Percentiles rank a stretch among this genome's conserved stretches.
phyloP scores from a whole-genome alignment of 306 rosid species.

The Myrica gale region DNA sequence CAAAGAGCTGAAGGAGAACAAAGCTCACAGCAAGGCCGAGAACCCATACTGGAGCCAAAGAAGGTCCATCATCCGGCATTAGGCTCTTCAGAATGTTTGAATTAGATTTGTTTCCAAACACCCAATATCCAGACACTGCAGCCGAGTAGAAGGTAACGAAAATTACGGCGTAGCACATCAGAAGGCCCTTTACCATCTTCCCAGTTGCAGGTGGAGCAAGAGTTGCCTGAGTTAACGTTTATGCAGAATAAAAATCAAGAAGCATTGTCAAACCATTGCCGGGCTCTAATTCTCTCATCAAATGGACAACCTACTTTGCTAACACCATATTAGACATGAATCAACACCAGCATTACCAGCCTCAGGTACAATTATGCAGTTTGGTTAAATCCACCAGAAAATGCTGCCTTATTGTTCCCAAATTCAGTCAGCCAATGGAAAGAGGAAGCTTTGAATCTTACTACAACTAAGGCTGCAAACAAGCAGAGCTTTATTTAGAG shows the following conservation, averaged over 20 bases:
- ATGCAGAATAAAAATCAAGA: constrained; percentile 4
- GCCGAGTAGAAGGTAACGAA: constrained; percentile 73
- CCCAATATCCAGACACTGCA: constrained; percentile 83
- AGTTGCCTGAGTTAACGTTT: constrained; percentile 67
- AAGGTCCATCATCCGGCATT: constrained; percentile 71
- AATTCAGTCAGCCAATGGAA: not conserved
- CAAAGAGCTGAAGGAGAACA: constrained; percentile 90
- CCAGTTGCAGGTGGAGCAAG: constrained; percentile 95
- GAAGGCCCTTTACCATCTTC: constrained; percentile 91
- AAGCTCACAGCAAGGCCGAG: constrained; percentile 70
- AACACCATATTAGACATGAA: not conserved
- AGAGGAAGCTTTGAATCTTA: constrained; percentile 7
- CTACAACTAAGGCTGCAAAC: not conserved
- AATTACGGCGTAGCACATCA: constrained; percentile 78
- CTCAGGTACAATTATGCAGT: not conserved
- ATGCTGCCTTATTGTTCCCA: not conserved
- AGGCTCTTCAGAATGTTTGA: constrained; percentile 71
- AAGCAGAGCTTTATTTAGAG: not conserved
- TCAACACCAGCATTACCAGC: constrained; percentile 10
- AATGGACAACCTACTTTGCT: not conserved
- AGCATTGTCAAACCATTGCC: not conserved
- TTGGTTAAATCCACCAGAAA: constrained; percentile 17
- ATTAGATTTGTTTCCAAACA: constrained; percentile 72
- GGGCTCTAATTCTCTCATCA: not conserved
- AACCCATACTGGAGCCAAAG: constrained; percentile 88